These are phyloP conservation scores for Aphelidium insulamus DNA, from an alignment of 371 early-diverging fungal genomes.

Conservation along the genomic window DNA sequence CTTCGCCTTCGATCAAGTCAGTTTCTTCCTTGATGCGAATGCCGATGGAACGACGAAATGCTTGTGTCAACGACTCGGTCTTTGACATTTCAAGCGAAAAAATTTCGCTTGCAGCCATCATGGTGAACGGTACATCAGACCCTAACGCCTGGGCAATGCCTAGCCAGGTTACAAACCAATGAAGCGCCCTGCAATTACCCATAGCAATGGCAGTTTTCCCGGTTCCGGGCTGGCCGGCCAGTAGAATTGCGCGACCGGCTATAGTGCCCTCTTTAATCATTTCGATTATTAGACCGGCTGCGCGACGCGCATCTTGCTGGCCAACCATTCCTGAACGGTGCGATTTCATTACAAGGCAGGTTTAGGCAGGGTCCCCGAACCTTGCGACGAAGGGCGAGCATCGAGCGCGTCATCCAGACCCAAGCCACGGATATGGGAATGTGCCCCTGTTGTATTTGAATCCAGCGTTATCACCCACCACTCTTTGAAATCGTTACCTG, in stretches of 20 bases:
- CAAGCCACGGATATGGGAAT: conserved; percentile 87
- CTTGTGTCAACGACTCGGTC: conserved; percentile 95
- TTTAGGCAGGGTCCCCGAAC: not conserved
- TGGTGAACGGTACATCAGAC: conserved; percentile 84
- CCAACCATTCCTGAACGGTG: conserved; percentile 96
- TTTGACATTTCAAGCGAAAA: conserved; percentile 95
- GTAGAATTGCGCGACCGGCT: conserved; percentile 87
- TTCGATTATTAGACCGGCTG: conserved; percentile 81
- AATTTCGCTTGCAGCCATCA: conserved; percentile 90
- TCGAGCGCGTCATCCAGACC: conserved; percentile 78
- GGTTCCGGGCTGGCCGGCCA: conserved; percentile 97
- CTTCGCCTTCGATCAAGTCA: conserved; percentile 96
- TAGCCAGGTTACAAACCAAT: conserved; percentile 5
- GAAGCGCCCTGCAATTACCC: conserved; percentile 17
- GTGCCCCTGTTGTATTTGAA: conserved; percentile 49
- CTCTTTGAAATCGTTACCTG: too few species aligned
- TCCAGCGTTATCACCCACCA: not conserved
- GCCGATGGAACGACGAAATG: conserved; percentile 88
- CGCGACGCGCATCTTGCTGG: conserved; percentile 80
- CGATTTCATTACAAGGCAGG: conserved; percentile 4
- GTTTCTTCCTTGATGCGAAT: conserved; percentile 95
- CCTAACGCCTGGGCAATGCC: conserved; percentile 83
- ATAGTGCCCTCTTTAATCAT: conserved; percentile 89
- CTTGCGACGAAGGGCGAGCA: conserved; percentile 32
- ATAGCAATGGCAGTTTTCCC: conserved; percentile 91